These are phyloP conservation scores for Serendipita sp. DNA, from an alignment of 768 basidiomycete species.

Conservation along the genomic window DNA sequence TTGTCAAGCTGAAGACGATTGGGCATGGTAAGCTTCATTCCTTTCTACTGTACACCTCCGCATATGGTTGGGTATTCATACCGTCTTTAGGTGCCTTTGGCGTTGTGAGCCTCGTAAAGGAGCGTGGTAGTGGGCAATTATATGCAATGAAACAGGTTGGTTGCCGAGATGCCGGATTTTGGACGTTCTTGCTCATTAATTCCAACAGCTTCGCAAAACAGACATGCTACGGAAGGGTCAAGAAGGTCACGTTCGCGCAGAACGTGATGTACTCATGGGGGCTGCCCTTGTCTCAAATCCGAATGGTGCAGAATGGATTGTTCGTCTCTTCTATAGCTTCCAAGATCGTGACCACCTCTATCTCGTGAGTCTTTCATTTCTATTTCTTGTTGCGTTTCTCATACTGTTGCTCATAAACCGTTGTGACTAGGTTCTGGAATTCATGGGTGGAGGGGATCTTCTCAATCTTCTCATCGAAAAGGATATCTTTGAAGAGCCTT, in stretches of 20 bases:
- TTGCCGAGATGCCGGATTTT: slow-evolving; percentile 8
- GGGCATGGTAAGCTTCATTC: slow-evolving; percentile 53
- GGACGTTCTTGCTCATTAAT: slow-evolving; percentile 11
- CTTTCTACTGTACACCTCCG: slow-evolving; percentile 10
- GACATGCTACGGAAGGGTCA: slow-evolving; percentile 95
- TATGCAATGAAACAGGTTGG: slow-evolving; percentile 95
- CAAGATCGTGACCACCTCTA: slow-evolving; percentile 92
- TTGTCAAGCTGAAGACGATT: slow-evolving; percentile 82
- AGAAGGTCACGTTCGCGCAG: slow-evolving; percentile 92
- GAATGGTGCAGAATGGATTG: slow-evolving; percentile 79
- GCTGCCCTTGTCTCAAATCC: slow-evolving; percentile 67
- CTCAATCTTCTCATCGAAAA: slow-evolving; percentile 88
- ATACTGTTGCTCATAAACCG: background rate
- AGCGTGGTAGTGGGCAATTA: slow-evolving; percentile 58
- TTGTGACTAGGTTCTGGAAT: slow-evolving; percentile 56
- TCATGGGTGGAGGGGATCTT: slow-evolving; percentile 93
- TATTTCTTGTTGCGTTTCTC: background rate
- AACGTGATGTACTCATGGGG: slow-evolving; percentile 83
- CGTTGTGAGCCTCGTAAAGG: slow-evolving; percentile 82
- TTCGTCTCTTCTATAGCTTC: slow-evolving; percentile 82
- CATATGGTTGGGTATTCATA: background rate
- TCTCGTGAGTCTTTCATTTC: slow-evolving; percentile 40
- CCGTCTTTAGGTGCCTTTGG: slow-evolving; percentile 67
- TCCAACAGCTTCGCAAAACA: slow-evolving; percentile 55
- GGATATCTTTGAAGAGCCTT: slow-evolving; percentile 80